These are phyloP conservation scores for Paxillus involutus DNA, from an alignment of 768 basidiomycete species.

Conservation along the genomic window DNA sequence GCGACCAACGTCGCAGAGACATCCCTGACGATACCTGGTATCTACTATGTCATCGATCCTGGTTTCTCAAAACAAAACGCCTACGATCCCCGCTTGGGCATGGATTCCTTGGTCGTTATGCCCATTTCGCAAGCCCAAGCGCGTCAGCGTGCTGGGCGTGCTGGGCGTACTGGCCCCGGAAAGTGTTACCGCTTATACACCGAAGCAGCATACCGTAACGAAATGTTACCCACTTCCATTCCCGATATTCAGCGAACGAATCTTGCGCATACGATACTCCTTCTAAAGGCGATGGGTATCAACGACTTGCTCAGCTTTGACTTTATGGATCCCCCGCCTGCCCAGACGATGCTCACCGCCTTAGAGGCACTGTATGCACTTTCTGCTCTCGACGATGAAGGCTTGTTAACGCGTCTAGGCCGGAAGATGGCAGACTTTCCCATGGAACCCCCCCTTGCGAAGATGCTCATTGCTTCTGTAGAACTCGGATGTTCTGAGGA, in stretches of 20 bases:
- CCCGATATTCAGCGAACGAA: conserved; percentile 98
- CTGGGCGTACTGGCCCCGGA: conserved; percentile 96
- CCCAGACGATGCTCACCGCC: conserved; percentile 95
- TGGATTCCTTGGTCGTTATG: conserved; percentile 99
- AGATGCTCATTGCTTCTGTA: conserved; percentile 98
- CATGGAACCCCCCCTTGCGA: conserved; percentile 93
- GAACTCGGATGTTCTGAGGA: conserved; percentile 98
- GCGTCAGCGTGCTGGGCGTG: conserved; percentile 92
- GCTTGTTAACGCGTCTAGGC: conserved; percentile 88
- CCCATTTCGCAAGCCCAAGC: conserved; percentile 99
- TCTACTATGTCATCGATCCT: conserved; percentile 98
- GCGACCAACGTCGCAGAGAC: conserved; percentile 99
- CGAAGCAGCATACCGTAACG: conserved; percentile 96
- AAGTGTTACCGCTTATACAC: conserved; percentile 99
- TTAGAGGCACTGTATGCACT: conserved; percentile 92
- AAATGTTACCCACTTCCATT: conserved; percentile 97
- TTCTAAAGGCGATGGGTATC: conserved; percentile 98
- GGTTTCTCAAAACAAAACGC: conserved; percentile 99
- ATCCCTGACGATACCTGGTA: conserved; percentile 95
- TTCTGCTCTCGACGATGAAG: conserved; percentile 96
- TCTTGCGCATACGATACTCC: conserved; percentile 86
- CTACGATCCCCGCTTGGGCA: conserved; percentile 94
- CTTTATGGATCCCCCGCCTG: conserved; percentile 99
- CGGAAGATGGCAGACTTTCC: conserved; percentile 99
- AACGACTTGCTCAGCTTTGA: conserved; percentile 97